Evolutionary conservation across 371 early-diverging fungal species (phyloP).

Genomic region (Parasitella parasitica): DNA sequence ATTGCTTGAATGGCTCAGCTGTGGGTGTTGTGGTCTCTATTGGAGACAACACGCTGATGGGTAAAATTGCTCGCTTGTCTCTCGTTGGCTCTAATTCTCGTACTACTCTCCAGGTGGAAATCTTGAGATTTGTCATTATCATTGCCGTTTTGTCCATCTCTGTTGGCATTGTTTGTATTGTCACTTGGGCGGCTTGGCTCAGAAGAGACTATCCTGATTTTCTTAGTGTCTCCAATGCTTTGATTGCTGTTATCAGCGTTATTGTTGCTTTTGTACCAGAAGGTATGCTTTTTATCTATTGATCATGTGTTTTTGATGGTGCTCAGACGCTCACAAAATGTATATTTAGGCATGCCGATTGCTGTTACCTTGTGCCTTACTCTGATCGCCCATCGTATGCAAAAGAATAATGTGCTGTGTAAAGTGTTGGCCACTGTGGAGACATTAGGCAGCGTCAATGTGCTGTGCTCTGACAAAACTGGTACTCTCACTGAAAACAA

Average conservation of each 20-base stretch:
- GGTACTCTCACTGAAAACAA: conserved; percentile 71
- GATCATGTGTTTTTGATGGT: too few relatives aligned
- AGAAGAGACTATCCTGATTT: conserved; percentile 50
- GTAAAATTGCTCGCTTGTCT: conserved; percentile 65
- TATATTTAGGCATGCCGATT: conserved; percentile 40
- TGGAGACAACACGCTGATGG: conserved; percentile 69
- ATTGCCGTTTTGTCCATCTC: conserved; percentile 61
- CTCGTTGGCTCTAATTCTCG: conserved; percentile 35
- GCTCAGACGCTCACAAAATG: too few relatives aligned
- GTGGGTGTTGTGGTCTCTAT: conserved; percentile 63
- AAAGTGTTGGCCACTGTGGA: conserved; percentile 68
- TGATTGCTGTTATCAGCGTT: conserved; percentile 73
- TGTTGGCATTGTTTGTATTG: conserved; percentile 39
- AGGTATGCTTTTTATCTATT: conserved; percentile 45
- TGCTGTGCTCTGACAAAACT: conserved; percentile 72
- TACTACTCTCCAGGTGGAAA: conserved; percentile 69
- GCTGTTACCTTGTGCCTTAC: conserved; percentile 55
- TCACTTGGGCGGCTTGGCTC: conserved; percentile 41
- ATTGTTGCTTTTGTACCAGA: conserved; percentile 70
- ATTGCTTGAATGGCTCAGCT: conserved; percentile 62
- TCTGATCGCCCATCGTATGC: conserved; percentile 61
- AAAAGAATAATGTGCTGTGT: conserved; percentile 53
- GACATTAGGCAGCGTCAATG: conserved; percentile 67
- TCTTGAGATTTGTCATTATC: conserved; percentile 66
- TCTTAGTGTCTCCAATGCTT: conserved; percentile 53